Conservation (phyloP, 164 flowering plant genomes). For the Pachysandra terminalis region DNA sequence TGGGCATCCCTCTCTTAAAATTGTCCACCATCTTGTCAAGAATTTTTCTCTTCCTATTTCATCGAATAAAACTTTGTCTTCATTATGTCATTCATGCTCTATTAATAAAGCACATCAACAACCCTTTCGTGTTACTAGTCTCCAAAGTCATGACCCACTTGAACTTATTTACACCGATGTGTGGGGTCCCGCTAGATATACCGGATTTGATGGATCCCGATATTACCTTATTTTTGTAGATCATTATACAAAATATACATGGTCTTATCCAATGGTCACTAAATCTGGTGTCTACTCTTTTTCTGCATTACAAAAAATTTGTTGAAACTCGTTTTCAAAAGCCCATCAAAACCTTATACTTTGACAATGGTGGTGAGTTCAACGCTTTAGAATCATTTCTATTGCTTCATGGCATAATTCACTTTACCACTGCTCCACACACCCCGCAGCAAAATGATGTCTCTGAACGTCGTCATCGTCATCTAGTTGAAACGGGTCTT, state of each 20-base stretch:
- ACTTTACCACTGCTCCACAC: conserved; percentile 12
- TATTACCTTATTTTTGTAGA: conserved; percentile 2
- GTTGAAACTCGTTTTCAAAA: conserved; percentile 6
- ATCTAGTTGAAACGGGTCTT: conserved; percentile 5
- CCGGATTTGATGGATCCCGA: conserved; percentile 5
- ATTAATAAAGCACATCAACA: no score
- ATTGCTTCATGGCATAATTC: conserved; percentile 11
- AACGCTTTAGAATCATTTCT: conserved; percentile 8
- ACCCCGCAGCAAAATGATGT: conserved; percentile 1
- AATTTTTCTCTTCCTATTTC: conserved; percentile 11
- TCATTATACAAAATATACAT: conserved; percentile 1
- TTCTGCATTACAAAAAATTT: conserved; percentile 1
- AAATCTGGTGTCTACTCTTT: not conserved
- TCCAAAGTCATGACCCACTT: conserved; percentile 4
- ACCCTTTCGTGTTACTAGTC: conserved; percentile 6
- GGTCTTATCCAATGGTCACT: not conserved
- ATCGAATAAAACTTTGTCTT: not conserved
- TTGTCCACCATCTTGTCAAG: not conserved
- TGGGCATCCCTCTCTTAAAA: conserved; percentile 11
- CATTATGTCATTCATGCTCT: conserved; percentile 2
- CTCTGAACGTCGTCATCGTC: conserved; percentile 6
- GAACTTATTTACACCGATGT: conserved; percentile 1
- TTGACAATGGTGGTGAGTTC: conserved; percentile 13
- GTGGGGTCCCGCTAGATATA: conserved; percentile 3
- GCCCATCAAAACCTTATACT: conserved; percentile 11